Percentiles rank a stretch among this genome's conserved stretches.
Evolutionary conservation across 139 green algal genomes (phyloP).

Genomic region (Volvox reticuliferus): DNA sequence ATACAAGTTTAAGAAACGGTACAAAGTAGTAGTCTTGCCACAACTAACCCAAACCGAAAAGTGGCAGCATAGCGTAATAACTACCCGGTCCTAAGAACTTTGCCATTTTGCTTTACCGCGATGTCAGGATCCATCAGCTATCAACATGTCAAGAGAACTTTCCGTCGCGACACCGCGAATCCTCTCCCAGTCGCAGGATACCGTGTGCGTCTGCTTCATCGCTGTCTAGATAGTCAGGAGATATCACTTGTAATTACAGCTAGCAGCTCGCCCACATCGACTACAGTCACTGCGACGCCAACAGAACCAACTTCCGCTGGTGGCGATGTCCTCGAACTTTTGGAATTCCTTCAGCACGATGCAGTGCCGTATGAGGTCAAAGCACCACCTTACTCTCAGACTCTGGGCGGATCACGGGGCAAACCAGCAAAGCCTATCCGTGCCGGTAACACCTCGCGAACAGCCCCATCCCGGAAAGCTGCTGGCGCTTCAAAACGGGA

Average conservation of each 20-base stretch:
- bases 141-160: background rate
- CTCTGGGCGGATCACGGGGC: background rate
- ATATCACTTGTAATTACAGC: background rate
- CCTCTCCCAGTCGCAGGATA: background rate
- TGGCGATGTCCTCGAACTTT: background rate
- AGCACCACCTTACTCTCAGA: background rate
- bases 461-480: background rate
- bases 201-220: background rate
- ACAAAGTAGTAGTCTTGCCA: too few relatives aligned
- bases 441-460: background rate
- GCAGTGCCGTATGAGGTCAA: slow-evolving; percentile 5
- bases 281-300: background rate
- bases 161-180: background rate
- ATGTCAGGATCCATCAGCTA: background rate
- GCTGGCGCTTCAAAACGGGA: background rate
- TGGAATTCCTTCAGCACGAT: slow-evolving; percentile 26
- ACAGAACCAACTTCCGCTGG: too few relatives aligned
- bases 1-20: too few relatives aligned
- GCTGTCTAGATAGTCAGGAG: slow-evolving; percentile 4
- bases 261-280: background rate
- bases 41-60: too few relatives aligned
- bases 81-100: too few relatives aligned
- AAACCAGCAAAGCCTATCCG: background rate
- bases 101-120: background rate
- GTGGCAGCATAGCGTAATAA: too few relatives aligned